These are phyloP conservation scores for Ophidiomyces ophidiicola DNA, from an alignment of 2,329 filamentous ascomycete genomes.

Conservation along the genomic window DNA sequence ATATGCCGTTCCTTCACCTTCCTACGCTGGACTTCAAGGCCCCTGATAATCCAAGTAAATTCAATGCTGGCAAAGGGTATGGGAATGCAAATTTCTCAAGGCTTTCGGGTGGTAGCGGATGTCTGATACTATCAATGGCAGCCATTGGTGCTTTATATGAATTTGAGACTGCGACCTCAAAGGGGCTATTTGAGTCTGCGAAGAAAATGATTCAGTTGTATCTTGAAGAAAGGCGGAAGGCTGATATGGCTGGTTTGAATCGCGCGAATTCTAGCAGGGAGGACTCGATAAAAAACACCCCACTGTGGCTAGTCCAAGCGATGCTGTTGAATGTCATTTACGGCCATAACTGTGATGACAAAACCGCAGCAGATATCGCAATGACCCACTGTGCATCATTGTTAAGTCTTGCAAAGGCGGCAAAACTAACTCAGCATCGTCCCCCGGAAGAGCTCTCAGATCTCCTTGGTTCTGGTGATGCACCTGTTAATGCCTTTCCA, in stretches of 20 bases:
- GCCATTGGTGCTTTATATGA: slow-evolving; percentile 83
- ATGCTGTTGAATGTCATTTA: slow-evolving; percentile 96
- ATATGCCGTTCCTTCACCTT: slow-evolving; percentile 87
- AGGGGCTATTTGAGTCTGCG: slow-evolving; percentile 78
- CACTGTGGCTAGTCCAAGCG: slow-evolving; percentile 88
- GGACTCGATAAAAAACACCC: slow-evolving; percentile 58
- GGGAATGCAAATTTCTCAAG: slow-evolving; percentile 42
- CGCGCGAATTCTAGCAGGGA: slow-evolving; percentile 43
- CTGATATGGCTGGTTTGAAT: slow-evolving; percentile 56
- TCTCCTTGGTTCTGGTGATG: slow-evolving; percentile 40
- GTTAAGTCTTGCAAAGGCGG: slow-evolving; percentile 79
- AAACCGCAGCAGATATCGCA: slow-evolving; percentile 79
- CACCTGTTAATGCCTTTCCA: slow-evolving; percentile 37
- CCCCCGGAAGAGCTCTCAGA: slow-evolving; percentile 29
- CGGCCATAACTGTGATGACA: slow-evolving; percentile 87
- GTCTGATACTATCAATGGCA: slow-evolving; percentile 75
- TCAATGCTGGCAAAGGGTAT: slow-evolving; percentile 45
- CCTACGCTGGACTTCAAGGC: slow-evolving; percentile 84
- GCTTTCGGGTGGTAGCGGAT: slow-evolving; percentile 66
- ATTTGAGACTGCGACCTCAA: slow-evolving; percentile 64
- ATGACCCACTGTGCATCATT: slow-evolving; percentile 83
- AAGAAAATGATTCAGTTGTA: slow-evolving; percentile 94
- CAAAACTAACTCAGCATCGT: slow-evolving; percentile 52
- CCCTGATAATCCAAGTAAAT: slow-evolving; percentile 49
- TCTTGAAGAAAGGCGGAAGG: slow-evolving; percentile 78